Conservation (phyloP, 495 filamentous ascomycete species). For the Hypoxylon lenormandii region DNA sequence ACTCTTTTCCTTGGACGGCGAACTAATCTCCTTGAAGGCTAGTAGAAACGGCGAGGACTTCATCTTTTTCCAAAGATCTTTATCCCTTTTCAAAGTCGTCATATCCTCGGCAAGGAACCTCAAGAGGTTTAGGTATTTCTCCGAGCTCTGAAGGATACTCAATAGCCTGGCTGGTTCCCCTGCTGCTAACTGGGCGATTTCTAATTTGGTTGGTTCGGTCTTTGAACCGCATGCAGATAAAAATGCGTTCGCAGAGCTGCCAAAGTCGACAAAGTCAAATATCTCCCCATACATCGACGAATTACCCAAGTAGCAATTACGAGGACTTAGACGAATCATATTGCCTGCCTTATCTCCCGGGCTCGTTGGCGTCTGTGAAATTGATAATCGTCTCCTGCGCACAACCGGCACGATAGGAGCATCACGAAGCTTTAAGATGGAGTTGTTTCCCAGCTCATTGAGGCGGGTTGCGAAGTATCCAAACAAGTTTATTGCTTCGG, state of each 20-base stretch:
- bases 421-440: constrained; percentile 68
- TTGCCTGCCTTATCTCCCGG: constrained; percentile 42
- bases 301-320: constrained; percentile 78
- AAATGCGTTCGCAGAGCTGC: constrained; percentile 85
- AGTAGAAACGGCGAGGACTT: constrained; percentile 79
- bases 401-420: constrained; percentile 78
- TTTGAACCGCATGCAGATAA: constrained; percentile 88
- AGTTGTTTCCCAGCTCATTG: constrained; percentile 73
- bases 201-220: constrained; percentile 83
- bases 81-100: constrained; percentile 77
- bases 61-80: constrained; percentile 79
- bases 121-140: constrained; percentile 86
- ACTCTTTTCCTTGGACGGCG: constrained; percentile 61
- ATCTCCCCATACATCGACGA: constrained; percentile 83
- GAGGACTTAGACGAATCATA: constrained; percentile 67
- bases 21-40: constrained; percentile 78
- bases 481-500: constrained; percentile 77
- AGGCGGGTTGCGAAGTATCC: constrained; percentile 82
- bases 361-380: constrained; percentile 42
- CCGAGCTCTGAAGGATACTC: constrained; percentile 77
- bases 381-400: constrained; percentile 41
- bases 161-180: constrained; percentile 82
- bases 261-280: constrained; percentile 97
- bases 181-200: constrained; percentile 82
- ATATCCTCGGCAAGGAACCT: constrained; percentile 79